Percentiles rank a stretch among this genome's conserved stretches.
Conservation (phyloP, 169 alveolate genomes). For the Babesia sp. region DNA sequence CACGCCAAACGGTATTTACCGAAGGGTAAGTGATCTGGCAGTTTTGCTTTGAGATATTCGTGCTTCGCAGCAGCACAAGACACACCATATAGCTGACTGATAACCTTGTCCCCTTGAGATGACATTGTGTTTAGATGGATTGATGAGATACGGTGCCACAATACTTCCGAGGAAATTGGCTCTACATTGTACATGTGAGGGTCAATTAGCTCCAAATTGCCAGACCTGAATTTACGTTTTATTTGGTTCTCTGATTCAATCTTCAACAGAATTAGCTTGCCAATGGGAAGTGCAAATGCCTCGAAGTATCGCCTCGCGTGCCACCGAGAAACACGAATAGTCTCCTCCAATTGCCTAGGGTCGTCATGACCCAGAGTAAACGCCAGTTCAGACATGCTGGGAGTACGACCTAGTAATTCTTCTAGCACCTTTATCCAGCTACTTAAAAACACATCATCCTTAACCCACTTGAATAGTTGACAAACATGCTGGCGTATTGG, state of each 20-base stretch:
- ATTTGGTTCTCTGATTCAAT: background rate
- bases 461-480: constrained; percentile 28
- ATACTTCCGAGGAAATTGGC: constrained; percentile 16
- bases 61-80: constrained; percentile 7
- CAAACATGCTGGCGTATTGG: background rate
- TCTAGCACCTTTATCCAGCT: constrained; percentile 8
- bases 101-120: background rate
- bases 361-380: constrained; percentile 39
- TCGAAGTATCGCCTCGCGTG: background rate
- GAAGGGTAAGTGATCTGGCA: constrained; percentile 57
- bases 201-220: constrained; percentile 29
- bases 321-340: background rate
- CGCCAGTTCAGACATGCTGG: constrained; percentile 35
- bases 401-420: constrained; percentile 39
- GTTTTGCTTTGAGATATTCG: constrained; percentile 31
- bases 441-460: constrained; percentile 46
- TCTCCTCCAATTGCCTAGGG: background rate
- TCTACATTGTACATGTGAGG: constrained; percentile 63
- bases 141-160: constrained; percentile 37
- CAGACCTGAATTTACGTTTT: background rate
- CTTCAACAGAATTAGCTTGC: constrained; percentile 1
- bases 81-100: constrained; percentile 12
- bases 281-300: background rate
- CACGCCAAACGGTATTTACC: constrained; percentile 41
- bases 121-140: constrained; percentile 22